Evolutionary conservation across 2,329 filamentous ascomycete genomes (phyloP).

Genomic region (Dothistroma pini): DNA sequence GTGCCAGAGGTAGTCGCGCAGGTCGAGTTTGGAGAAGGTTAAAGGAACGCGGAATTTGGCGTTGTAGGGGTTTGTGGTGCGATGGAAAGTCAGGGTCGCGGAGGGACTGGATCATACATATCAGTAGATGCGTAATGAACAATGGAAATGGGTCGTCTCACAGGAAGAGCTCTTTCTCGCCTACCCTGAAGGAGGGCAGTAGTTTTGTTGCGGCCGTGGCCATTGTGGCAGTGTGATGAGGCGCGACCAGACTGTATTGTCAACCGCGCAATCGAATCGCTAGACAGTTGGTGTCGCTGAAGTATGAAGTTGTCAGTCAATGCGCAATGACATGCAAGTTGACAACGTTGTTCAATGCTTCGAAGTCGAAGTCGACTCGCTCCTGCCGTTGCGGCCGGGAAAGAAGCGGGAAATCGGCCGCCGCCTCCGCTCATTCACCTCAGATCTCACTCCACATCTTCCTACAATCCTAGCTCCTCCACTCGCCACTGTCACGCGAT

Average conservation of each 20-base stretch:
- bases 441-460: not conserved
- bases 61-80: constrained; percentile 68
- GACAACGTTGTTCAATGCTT: not conserved
- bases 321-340: not conserved
- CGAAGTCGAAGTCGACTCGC: not conserved
- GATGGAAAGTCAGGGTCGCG: constrained; percentile 75
- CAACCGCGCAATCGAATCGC: too few species aligned
- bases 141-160: constrained; percentile 15
- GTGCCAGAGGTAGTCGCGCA: constrained; percentile 91
- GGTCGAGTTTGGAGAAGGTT: constrained; percentile 90
- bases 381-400: not conserved
- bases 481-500: not conserved
- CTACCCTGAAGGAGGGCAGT: constrained; percentile 29
- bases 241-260: not conserved
- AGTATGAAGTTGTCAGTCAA: not conserved
- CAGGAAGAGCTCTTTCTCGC: constrained; percentile 37
- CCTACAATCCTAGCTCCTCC: not conserved
- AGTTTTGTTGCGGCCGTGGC: not conserved
- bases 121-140: constrained; percentile 8
- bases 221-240: constrained; percentile 8
- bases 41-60: constrained; percentile 90
- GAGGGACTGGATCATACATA: constrained; percentile 59
- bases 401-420: not conserved
- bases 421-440: constrained; percentile 1
- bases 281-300: too few species aligned